Evolutionary conservation across 176 grass and related monocot genomes (phyloP).

Genomic region (Triticum monococcum): DNA sequence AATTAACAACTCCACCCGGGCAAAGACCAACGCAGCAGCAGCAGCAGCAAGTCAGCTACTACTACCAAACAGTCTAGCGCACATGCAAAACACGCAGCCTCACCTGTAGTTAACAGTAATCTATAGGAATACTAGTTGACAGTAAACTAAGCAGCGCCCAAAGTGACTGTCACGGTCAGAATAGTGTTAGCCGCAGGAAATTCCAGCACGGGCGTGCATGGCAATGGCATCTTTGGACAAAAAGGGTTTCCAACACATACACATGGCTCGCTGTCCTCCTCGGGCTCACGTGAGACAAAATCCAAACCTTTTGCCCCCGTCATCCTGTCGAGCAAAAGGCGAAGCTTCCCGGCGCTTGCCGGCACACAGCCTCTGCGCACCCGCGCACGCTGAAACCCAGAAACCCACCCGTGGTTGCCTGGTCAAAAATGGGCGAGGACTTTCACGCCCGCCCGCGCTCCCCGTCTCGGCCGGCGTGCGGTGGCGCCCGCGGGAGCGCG

Average conservation of each 20-base stretch:
- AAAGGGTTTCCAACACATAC: constrained; percentile 1
- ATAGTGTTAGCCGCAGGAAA: constrained; percentile 30
- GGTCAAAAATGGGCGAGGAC: neutral
- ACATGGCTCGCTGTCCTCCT: constrained; percentile 14
- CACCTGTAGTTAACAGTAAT: no score
- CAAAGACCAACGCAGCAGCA: constrained; percentile 10
- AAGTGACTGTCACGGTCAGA: constrained; percentile 7
- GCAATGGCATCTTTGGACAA: constrained; percentile 11
- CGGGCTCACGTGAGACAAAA: constrained; percentile 34
- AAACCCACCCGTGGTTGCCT: neutral
- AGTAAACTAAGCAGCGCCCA: neutral
- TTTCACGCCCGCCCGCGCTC: constrained; percentile 2
- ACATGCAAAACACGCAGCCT: neutral
- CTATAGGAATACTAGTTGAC: no score
- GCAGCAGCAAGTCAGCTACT: neutral
- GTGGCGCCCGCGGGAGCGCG: neutral
- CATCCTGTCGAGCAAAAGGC: constrained; percentile 37
- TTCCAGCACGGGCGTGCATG: neutral
- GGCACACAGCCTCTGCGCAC: neutral
- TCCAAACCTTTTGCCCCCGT: neutral
- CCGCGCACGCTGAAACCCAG: neutral
- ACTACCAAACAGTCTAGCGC: neutral
- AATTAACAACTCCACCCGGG: neutral
- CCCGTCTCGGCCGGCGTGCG: neutral
- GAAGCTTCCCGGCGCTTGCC: constrained; percentile 33